phyloP scores from a whole-genome alignment of 202 grass and related monocot species.

The Brachypodium distachyon region DNA sequence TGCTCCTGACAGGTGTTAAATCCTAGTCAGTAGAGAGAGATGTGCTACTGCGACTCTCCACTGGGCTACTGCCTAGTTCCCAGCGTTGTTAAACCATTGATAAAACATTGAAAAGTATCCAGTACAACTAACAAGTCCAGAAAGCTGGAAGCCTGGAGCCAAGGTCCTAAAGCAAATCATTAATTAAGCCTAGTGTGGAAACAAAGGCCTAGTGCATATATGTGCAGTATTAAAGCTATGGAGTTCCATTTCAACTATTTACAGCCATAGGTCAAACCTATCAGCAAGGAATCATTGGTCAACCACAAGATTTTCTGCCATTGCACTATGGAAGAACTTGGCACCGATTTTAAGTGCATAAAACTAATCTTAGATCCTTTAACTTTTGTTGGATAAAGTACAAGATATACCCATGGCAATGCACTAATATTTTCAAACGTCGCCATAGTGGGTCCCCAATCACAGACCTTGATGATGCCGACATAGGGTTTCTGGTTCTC shows the following conservation, averaged over 20 bases:
- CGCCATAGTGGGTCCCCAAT: background rate
- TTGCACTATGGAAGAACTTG: background rate
- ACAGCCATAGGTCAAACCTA: background rate
- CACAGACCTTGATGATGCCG: slow-evolving; percentile 80
- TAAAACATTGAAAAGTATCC: background rate
- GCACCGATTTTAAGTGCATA: background rate
- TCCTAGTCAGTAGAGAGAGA: too few relatives aligned
- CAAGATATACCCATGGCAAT: background rate
- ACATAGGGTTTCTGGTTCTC: slow-evolving; percentile 71
- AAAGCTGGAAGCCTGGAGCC: background rate
- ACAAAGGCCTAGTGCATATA: background rate
- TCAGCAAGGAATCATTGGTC: background rate
- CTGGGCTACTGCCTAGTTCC: too few relatives aligned
- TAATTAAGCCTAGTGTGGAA: background rate
- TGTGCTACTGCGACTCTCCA: too few relatives aligned
- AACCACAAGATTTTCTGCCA: background rate
- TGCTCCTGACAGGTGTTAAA: too few relatives aligned
- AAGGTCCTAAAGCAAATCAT: background rate
- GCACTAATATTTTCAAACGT: background rate
- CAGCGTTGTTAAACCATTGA: too few relatives aligned
- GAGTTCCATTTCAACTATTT: background rate
- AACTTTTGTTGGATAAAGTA: too few relatives aligned
- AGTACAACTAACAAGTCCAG: background rate
- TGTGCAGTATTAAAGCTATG: background rate
- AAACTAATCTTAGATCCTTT: background rate